Percentiles rank a stretch among this genome's conserved stretches.
Conservation (phyloP, 2,329 filamentous ascomycete genomes). For the Calycina herbarum region DNA sequence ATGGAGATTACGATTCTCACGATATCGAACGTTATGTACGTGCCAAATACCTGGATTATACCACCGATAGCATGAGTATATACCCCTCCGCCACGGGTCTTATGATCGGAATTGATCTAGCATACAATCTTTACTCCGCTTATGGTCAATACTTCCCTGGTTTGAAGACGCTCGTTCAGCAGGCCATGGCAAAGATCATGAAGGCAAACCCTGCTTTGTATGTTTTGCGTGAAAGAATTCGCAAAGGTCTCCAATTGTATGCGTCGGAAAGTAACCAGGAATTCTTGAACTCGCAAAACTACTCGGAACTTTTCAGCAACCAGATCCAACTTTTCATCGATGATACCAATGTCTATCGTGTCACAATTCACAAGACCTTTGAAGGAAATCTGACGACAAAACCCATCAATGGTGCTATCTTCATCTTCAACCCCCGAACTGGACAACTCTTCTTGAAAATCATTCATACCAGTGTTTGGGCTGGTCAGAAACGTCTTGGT, state of each 20-base stretch:
- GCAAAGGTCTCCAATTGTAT: conserved; percentile 96
- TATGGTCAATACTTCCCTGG: conserved; percentile 99
- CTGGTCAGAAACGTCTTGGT: conserved; percentile 97
- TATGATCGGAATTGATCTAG: conserved; percentile 96
- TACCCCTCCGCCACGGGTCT: conserved; percentile 95
- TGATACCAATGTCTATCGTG: conserved; percentile 98
- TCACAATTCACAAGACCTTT: conserved; percentile 99
- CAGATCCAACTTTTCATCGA: conserved; percentile 99
- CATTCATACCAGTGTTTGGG: conserved; percentile 99
- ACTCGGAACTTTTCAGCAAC: conserved; percentile 98
- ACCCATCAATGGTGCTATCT: conserved; percentile 98
- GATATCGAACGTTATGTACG: conserved; percentile 97
- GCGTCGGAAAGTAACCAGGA: conserved; percentile 99
- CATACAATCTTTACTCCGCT: conserved; percentile 97
- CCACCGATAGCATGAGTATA: conserved; percentile 97
- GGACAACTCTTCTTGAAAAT: conserved; percentile 98
- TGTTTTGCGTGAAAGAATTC: conserved; percentile 93
- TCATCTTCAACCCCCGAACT: conserved; percentile 99
- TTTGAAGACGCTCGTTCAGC: conserved; percentile 90
- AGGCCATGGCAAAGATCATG: conserved; percentile 99
- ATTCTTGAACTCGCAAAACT: conserved; percentile 98
- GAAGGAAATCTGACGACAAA: conserved; percentile 99
- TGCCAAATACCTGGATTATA: conserved; percentile 98
- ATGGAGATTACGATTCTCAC: conserved; percentile 98
- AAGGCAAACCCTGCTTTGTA: conserved; percentile 98